Evolutionary conservation across 129 eudicot genomes (phyloP).

Genomic region (Rutidosis leptorrhynchoides): DNA sequence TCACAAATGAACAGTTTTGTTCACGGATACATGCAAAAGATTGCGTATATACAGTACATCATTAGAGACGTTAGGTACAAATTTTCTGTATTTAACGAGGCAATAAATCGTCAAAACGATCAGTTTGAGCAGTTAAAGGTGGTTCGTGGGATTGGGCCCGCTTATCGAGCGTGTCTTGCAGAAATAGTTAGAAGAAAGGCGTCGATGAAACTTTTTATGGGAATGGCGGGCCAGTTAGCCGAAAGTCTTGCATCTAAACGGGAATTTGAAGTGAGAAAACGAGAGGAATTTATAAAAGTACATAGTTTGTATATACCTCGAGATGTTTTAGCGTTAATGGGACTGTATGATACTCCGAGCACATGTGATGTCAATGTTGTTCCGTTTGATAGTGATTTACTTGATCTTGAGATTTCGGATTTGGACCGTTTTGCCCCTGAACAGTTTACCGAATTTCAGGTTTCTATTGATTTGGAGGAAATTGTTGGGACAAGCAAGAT

Average conservation of each 20-base stretch:
- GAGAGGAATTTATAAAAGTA: constrained; percentile 71
- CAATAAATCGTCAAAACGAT: constrained; percentile 68
- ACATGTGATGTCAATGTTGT: constrained; percentile 75
- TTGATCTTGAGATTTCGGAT: constrained; percentile 75
- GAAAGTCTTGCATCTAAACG: constrained; percentile 82
- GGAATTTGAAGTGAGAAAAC: constrained; percentile 67
- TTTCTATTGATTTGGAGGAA: constrained; percentile 52
- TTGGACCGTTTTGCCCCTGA: constrained; percentile 85
- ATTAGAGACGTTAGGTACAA: constrained; percentile 79
- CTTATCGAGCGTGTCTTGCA: constrained; percentile 90
- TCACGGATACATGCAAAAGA: constrained; percentile 86
- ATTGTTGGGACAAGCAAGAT: constrained; percentile 77
- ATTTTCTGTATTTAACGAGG: constrained; percentile 85
- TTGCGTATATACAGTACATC: constrained; percentile 80
- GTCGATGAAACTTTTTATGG: constrained; percentile 93
- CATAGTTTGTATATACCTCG: constrained; percentile 70
- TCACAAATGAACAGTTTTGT: constrained; percentile 80
- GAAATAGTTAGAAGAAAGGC: constrained; percentile 93
- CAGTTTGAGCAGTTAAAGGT: constrained; percentile 76
- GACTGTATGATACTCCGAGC: constrained; percentile 80
- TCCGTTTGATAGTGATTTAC: constrained; percentile 76
- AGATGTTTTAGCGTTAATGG: constrained; percentile 80
- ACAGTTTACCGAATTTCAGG: constrained; percentile 39
- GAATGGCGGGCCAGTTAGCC: constrained; percentile 87
- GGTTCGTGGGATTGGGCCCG: constrained; percentile 64